Conservation (phyloP, 163 green algal genomes). For the Coccomyxa subellipsoidea region DNA sequence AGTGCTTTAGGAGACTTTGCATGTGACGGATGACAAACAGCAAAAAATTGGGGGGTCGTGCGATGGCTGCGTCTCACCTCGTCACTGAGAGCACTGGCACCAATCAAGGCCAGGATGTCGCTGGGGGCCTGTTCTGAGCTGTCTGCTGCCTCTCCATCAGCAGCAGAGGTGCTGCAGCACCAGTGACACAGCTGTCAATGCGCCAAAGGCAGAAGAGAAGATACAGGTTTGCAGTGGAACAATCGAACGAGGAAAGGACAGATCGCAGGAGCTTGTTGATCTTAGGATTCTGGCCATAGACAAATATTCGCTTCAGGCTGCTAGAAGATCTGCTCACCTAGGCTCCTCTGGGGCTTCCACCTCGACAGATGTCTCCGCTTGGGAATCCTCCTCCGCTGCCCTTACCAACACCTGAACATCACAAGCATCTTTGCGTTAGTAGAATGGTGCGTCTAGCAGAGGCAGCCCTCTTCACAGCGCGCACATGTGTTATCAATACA, state of each 20-base stretch:
- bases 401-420: not conserved
- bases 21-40: too few relatives aligned
- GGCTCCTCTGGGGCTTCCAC: not conserved
- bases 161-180: not conserved
- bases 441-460: not conserved
- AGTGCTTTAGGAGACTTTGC: too few relatives aligned
- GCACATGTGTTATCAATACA: not conserved
- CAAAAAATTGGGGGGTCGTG: too few relatives aligned
- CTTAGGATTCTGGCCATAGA: too few relatives aligned
- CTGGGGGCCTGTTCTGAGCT: not conserved
- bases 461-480: not conserved
- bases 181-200: too few relatives aligned
- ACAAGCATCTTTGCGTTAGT: not conserved
- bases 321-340: not conserved
- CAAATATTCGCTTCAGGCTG: too few relatives aligned
- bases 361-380: not conserved
- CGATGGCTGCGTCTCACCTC: too few relatives aligned
- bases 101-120: not conserved
- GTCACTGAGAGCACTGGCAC: not conserved
- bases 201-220: too few relatives aligned
- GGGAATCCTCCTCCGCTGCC: not conserved
- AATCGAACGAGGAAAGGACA: too few relatives aligned
- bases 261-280: too few relatives aligned
- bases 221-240: too few relatives aligned
- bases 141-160: not conserved